Percentiles rank a stretch among this genome's conserved stretches.
Conservation (phyloP, 2,329 filamentous ascomycete species). For the Sarocladium brachiariae region DNA sequence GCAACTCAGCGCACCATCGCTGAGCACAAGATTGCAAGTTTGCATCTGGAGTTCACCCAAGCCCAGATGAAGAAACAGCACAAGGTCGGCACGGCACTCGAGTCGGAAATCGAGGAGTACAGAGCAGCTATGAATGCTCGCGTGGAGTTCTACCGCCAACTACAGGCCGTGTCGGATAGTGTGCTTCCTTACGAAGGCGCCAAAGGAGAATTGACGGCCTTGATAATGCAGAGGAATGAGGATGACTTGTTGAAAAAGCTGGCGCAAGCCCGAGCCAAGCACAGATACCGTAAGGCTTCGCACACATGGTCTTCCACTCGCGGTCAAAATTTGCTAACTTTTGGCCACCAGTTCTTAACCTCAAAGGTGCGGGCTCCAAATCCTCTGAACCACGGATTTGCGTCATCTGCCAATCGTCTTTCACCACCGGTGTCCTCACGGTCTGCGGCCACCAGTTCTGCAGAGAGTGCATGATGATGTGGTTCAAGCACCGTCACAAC, state of each 20-base stretch:
- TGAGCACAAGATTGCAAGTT: conserved; percentile 60
- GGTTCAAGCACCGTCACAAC: conserved; percentile 67
- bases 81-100: conserved; percentile 41
- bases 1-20: conserved; percentile 47
- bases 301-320: no score
- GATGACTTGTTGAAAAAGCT: conserved; percentile 49
- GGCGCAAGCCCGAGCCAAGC: conserved; percentile 60
- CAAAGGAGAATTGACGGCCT: conserved; percentile 42
- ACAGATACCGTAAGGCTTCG: conserved; percentile 65
- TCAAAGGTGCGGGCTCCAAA: conserved; percentile 52
- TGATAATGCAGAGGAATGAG: conserved; percentile 23
- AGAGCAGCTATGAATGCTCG: conserved; percentile 75
- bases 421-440: conserved; percentile 74
- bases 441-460: conserved; percentile 91
- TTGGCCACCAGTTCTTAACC: conserved; percentile 38
- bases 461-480: conserved; percentile 74
- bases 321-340: neutral
- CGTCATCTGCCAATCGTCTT: conserved; percentile 74
- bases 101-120: conserved; percentile 71
- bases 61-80: conserved; percentile 42
- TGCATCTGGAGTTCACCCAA: conserved; percentile 56
- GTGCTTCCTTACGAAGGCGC: conserved; percentile 68
- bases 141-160: conserved; percentile 81
- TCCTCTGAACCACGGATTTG: conserved; percentile 63
- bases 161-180: conserved; percentile 86